Base-by-base conservation (phyloP, 768 basidiomycete species). In the Tylopilus rubrobrunneus region DNA sequence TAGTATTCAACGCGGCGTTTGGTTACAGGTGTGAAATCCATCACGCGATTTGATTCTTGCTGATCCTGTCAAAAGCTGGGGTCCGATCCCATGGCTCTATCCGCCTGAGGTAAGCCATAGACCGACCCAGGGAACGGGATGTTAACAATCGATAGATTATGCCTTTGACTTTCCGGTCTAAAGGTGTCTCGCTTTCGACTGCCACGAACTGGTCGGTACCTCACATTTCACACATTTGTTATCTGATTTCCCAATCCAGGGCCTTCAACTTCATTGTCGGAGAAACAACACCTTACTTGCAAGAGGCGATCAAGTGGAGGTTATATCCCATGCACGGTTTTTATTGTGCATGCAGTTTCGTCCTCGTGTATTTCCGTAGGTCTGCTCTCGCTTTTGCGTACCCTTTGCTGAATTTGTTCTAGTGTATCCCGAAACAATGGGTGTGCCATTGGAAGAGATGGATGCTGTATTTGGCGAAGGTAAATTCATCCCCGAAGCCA, bases 241-340 rank as follows among this genome's bases (percentile, higher is more conserved):
- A 60, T 64, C 44, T 65, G 33, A 70, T 15, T 44, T 34, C 45
- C 23, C 7, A 14, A 34, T 27, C 10, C 2, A 70, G 82, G 84
- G 78, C 78, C n/a, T 91, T 91, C 76, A 94, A 94, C 70, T 96
- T 87, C 71, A 70, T 93, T 53, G 90, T 98, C 39, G 94, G 94
- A 31, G 87, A 89, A 67, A 76, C 83, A 28, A 98, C 94, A 0
- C 95, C 94, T 1, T 80, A 84, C 50, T 74, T 97, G 37, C 92
- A 96, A 71, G 92, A 94, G 55, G 70, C 80, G 21, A 96, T 98
- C 60, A 80, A 79, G 40, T 98, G 95, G 94, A 79, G 89, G 45
- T 68, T 98, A 51, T 97, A 98, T 73, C 91, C 92, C 0, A 95
- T 98, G 92, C 93, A 96, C 62, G 92, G 87, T 23, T 92, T 92